A percentile compares a stretch with the other conserved stretches of the same genome.
These are phyloP conservation scores for Biancaea sappan DNA, from an alignment of 306 rosid genomes.

Conservation along the genomic window DNA sequence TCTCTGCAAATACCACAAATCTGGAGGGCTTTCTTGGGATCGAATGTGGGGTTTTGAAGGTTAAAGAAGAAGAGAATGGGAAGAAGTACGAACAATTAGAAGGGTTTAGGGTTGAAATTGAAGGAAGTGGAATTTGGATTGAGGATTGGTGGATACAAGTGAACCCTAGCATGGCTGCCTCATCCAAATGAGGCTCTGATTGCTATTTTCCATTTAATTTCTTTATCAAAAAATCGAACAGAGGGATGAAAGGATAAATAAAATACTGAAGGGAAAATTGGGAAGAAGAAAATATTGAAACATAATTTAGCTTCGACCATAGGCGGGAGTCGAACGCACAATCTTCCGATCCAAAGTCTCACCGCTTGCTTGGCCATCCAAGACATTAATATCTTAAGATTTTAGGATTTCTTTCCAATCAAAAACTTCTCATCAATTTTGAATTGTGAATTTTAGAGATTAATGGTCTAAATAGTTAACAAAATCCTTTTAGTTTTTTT, in stretches of 20 bases:
- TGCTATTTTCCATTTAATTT: no score
- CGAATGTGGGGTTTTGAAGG: constrained; percentile 19
- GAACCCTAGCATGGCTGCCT: constrained; percentile 23
- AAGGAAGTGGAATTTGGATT: not conserved
- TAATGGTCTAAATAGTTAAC: no score
- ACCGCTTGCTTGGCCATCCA: no score
- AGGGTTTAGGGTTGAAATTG: not conserved
- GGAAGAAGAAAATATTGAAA: not conserved
- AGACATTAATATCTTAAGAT: no score
- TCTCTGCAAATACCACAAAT: constrained; percentile 41
- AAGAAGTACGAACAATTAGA: not conserved
- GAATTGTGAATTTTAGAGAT: no score
- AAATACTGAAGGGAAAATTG: not conserved
- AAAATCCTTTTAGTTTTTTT: no score
- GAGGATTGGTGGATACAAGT: constrained; percentile 1
- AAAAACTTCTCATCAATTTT: no score
- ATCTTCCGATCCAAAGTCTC: constrained; percentile 47
- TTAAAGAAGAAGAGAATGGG: not conserved
- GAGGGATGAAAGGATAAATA: not conserved
- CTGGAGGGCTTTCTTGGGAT: constrained; percentile 26
- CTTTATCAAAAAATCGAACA: no score
- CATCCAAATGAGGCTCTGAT: not conserved
- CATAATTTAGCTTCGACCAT: not conserved
- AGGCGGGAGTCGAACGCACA: constrained; percentile 43
- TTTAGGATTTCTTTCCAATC: no score